Evolutionary conservation across 75 land plant genomes (phyloP).

Genomic region (Pseudotsuga menziesii): DNA sequence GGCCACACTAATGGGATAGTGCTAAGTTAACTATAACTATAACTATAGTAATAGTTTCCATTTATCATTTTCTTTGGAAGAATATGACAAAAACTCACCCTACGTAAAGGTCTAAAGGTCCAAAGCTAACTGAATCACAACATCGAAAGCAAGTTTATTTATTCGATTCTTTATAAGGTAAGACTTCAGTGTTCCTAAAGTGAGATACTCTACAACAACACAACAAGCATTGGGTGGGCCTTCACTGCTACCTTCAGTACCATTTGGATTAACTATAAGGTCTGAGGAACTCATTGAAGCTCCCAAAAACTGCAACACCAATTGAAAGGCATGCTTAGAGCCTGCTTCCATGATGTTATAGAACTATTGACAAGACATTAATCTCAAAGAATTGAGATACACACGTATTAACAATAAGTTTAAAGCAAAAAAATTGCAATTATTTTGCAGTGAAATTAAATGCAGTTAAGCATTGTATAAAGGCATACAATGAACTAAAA

Average conservation of each 20-base stretch:
- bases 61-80: not conserved
- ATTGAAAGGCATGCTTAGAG: not conserved
- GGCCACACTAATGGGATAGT: too few relatives aligned
- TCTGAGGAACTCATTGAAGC: conserved; percentile 75
- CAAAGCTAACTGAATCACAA: conserved; percentile 80
- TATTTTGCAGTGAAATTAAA: not conserved
- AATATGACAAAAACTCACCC: conserved; percentile 39
- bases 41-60: not conserved
- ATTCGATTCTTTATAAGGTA: conserved; percentile 75
- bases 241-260: conserved; percentile 64
- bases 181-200: conserved; percentile 83
- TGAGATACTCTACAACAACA: conserved; percentile 91
- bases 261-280: conserved; percentile 54
- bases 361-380: not conserved
- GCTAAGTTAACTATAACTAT: too few relatives aligned
- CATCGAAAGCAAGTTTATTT: conserved; percentile 70
- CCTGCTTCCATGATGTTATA: too few relatives aligned
- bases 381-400: not conserved
- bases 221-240: conserved; percentile 67
- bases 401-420: not conserved
- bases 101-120: conserved; percentile 93
- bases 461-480: not conserved
- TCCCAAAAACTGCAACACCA: conserved; percentile 97
- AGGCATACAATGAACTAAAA: not conserved
- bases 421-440: not conserved